Base-by-base conservation (phyloP, 192 early-diverging fungal genomes). In the Backusella luteola region DNA sequence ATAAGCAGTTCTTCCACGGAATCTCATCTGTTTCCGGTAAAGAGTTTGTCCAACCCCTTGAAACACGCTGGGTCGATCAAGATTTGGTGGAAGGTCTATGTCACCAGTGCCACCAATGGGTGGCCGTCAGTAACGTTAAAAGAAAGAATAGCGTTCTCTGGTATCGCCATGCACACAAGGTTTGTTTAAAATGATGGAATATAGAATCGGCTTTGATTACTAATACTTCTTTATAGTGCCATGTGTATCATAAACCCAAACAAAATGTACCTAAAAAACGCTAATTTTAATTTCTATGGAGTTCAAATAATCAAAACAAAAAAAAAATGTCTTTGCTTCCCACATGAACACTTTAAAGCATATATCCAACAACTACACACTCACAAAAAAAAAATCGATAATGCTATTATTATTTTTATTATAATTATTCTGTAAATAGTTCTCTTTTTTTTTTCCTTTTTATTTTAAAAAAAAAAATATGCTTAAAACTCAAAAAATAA, bases 1-100 rank as follows among this genome's bases (percentile, higher is more conserved):
- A 94, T 77, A 95, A 95, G 83, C 94, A 94, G 83, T 94, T 93
- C 67, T 89, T 86, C 39, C 93, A 95, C 74, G 94, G 94, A 36
- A 93, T 94, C 26, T 94, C 93, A 19, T 93, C 91, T 1, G 92
- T 93, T 4, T 93, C 94, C 21, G 92, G 94, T 32, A 87, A 89
- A 67, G 83, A 89, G 17, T 94, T 95, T 74, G 79, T 89, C 4
- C 83, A 88, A 14, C 94, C 94, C 6, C 12, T 94, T 41, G 85
- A 94, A 69, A 89, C 88, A 21, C 88, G 94, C 19, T 88, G 87
- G 70, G 89, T 87, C 69, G 85, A 91, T 42, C 85, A 88, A 41
- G 91, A 93, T 66, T 81, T 87, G 34, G 87, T 91, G 35, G 94
- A 94, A 84, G 93, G 94, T 19, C 77, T 93, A 3, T 95, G 94